Percentiles rank a stretch among this genome's conserved stretches.
These are phyloP conservation scores for Rhynchospora breviuscula DNA, from an alignment of 176 grass and related monocot species.

Conservation along the genomic window DNA sequence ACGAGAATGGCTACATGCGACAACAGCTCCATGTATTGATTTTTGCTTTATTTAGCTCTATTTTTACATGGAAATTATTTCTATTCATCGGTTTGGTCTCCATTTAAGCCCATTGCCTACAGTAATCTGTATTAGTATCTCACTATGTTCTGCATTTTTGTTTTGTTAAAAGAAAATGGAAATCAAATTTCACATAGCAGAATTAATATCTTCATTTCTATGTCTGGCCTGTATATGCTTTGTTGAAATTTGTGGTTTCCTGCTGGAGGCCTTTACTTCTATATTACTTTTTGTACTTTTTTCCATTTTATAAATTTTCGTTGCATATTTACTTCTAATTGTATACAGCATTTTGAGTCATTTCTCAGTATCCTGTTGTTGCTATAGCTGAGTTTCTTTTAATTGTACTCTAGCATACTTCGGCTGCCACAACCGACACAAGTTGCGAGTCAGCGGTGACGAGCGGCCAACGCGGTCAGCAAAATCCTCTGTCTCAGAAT, in stretches of 20 bases:
- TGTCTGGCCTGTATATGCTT: not conserved
- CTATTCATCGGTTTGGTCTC: not conserved
- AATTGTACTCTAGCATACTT: conserved; percentile 39
- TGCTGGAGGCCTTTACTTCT: not conserved
- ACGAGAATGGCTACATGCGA: conserved; percentile 83
- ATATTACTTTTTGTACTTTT: not conserved
- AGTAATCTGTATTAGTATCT: not conserved
- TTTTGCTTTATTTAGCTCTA: not conserved
- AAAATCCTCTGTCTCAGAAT: conserved; percentile 54
- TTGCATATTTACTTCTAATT: not conserved
- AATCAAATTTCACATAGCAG: not conserved
- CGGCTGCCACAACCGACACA: conserved; percentile 78
- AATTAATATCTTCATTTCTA: not conserved
- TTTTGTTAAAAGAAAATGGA: not conserved
- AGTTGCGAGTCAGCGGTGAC: conserved; percentile 96
- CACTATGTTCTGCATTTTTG: not conserved
- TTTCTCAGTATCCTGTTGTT: not conserved
- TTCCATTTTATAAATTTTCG: not conserved
- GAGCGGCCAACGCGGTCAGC: conserved; percentile 86
- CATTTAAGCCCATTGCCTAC: not conserved
- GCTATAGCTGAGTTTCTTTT: not conserved
- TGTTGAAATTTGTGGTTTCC: not conserved
- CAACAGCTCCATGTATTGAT: conserved; percentile 65
- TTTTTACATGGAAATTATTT: not conserved
- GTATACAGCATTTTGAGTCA: not conserved